A percentile compares a stretch with the other conserved stretches of the same genome.
Evolutionary conservation across 257 asterid genomes (phyloP).

Genomic region (Sherardia arvensis): DNA sequence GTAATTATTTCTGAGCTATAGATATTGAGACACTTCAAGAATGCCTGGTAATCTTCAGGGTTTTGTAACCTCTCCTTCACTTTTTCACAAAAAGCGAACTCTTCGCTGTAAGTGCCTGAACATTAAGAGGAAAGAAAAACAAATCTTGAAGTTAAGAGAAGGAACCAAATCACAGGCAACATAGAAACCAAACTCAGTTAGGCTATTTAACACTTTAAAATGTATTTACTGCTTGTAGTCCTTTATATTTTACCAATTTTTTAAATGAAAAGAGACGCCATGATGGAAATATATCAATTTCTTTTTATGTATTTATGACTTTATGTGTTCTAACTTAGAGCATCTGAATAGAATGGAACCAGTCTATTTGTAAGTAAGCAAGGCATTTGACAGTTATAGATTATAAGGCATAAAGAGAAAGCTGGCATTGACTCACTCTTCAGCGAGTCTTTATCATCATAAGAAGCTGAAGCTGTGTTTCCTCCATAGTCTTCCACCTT

Average conservation of each 20-base stretch:
- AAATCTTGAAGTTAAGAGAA: not conserved
- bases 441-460: conserved; percentile 68
- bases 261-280: not conserved
- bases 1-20: conserved; percentile 91
- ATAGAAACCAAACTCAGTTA: not conserved
- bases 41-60: conserved; percentile 90
- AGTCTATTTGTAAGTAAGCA: not conserved
- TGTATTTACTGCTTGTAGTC: not conserved
- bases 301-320: not conserved
- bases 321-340: not conserved
- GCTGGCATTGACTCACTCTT: conserved; percentile 56
- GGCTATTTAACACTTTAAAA: no score
- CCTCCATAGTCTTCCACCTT: conserved; percentile 72
- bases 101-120: conserved; percentile 64
- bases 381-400: not conserved
- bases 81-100: conserved; percentile 81
- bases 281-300: not conserved
- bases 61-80: conserved; percentile 78
- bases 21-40: conserved; percentile 91
- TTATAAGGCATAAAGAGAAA: conserved; percentile 2
- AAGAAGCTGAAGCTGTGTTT: conserved; percentile 40
- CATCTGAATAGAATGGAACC: not conserved
- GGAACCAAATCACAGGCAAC: not conserved
- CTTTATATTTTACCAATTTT: not conserved
- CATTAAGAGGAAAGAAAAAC: conserved; percentile 16